Conservation (phyloP, 2,329 filamentous ascomycete genomes). For the Corynespora cassiicola region DNA sequence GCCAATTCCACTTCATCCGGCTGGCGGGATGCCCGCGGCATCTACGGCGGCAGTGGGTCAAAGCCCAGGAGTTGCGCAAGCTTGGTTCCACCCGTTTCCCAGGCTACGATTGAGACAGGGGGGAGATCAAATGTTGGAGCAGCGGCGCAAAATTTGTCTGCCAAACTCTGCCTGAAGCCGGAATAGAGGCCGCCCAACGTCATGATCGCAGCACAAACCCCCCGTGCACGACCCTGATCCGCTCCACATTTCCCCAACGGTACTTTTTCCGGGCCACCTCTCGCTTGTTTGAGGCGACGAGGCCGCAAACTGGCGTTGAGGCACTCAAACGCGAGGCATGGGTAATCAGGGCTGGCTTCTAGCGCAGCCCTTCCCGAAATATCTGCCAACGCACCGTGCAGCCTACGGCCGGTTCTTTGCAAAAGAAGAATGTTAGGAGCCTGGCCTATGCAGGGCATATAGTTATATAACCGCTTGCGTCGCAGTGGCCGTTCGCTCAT, state of each 20-base stretch:
- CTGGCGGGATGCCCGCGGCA: no score
- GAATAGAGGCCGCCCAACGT: conserved; percentile 28
- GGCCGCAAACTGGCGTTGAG: conserved; percentile 32
- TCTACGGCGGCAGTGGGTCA: no score
- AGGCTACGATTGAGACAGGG: conserved; percentile 24
- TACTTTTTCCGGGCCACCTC: conserved; percentile 19
- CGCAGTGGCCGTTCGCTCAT: conserved; percentile 16
- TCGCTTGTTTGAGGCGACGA: conserved; percentile 27
- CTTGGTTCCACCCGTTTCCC: conserved; percentile 24
- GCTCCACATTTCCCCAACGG: conserved; percentile 23
- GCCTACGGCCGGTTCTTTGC: conserved; percentile 28
- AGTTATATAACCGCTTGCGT: conserved; percentile 36
- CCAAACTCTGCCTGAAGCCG: conserved; percentile 17
- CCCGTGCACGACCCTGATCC: conserved; percentile 29
- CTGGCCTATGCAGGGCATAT: conserved; percentile 16
- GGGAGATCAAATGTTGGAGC: no score
- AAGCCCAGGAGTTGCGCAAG: conserved; percentile 8
- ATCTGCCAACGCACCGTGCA: conserved; percentile 46
- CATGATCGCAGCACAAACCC: conserved; percentile 34
- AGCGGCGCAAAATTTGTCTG: conserved; percentile 14
- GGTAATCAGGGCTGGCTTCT: conserved; percentile 26
- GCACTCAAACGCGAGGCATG: no score
- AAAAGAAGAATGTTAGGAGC: conserved; percentile 18
- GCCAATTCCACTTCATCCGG: conserved; percentile 6
- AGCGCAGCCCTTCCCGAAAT: conserved; percentile 27